Conservation (phyloP, 179 eudicot species). For the Carnegiea gigantea region DNA sequence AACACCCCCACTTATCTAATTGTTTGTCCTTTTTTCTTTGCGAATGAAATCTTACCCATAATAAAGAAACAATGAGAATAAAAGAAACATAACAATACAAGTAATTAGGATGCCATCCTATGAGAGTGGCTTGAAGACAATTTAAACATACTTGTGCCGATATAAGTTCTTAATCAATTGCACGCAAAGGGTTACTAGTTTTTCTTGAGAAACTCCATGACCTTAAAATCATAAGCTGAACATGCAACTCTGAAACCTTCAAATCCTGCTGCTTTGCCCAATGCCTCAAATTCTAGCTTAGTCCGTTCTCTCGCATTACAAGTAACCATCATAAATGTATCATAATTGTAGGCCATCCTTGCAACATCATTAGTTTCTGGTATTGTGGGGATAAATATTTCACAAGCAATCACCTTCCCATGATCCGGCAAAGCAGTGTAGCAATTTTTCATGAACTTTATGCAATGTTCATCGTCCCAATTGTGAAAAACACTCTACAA, state of each 20-base stretch:
- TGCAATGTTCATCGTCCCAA: constrained; percentile 60
- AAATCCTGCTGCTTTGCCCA: background rate
- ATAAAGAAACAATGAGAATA: too few relatives aligned
- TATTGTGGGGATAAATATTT: constrained; percentile 41
- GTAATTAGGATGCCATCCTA: too few relatives aligned
- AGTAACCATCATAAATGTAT: constrained; percentile 41
- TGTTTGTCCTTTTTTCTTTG: too few relatives aligned
- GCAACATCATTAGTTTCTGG: constrained; percentile 40
- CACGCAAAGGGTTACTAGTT: too few relatives aligned
- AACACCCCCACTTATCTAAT: too few relatives aligned
- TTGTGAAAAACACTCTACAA: constrained; percentile 29
- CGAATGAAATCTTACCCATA: too few relatives aligned
- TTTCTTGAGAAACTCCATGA: background rate
- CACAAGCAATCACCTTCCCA: constrained; percentile 61
- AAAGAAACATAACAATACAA: too few relatives aligned
- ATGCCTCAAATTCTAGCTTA: constrained; percentile 31
- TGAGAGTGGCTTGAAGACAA: too few relatives aligned
- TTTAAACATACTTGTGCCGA: too few relatives aligned
- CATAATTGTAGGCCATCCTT: constrained; percentile 28
- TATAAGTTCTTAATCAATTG: too few relatives aligned
- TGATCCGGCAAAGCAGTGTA: constrained; percentile 39
- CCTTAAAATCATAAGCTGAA: background rate
- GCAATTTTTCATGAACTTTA: constrained; percentile 56
- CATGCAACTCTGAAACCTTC: background rate
- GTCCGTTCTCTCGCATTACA: constrained; percentile 67